Evolutionary conservation across 129 eudicot genomes (phyloP).

Genomic region (Flaveria robusta): DNA sequence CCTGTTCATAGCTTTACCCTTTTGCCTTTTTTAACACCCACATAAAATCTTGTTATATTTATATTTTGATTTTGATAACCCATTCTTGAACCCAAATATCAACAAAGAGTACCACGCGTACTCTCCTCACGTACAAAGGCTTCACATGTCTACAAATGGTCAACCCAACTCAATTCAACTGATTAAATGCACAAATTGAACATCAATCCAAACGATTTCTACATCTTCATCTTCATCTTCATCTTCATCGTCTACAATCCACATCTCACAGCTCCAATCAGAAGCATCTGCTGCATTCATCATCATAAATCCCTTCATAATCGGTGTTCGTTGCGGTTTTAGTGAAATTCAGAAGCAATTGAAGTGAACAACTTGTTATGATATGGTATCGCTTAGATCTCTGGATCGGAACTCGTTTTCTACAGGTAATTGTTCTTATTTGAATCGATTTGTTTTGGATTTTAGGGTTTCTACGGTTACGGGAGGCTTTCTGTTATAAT

Average conservation of each 20-base stretch:
- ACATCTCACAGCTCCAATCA: conserved; percentile 20
- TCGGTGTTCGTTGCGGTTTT: conserved; percentile 13
- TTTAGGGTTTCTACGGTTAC: conserved; percentile 21
- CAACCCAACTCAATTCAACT: neutral
- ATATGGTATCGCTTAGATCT: conserved; percentile 6
- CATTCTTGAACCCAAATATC: conserved; percentile 1
- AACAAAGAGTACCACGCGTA: conserved; percentile 21
- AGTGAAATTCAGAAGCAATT: conserved; percentile 9
- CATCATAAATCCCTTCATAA: neutral
- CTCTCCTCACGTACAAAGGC: conserved; percentile 13
- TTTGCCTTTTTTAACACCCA: neutral
- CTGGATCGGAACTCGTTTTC: conserved; percentile 13
- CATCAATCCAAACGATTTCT: neutral
- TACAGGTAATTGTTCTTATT: conserved; percentile 25
- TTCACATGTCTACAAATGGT: conserved; percentile 32
- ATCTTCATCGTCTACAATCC: neutral
- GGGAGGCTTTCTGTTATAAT: neutral
- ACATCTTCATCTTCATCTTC: conserved; percentile 7
- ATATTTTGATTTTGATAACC: neutral
- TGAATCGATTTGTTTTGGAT: neutral
- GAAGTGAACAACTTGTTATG: conserved; percentile 5
- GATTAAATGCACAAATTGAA: conserved; percentile 9
- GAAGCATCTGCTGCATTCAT: conserved; percentile 14
- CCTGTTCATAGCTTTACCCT: neutral
- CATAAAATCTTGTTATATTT: neutral